A percentile compares a stretch with the other conserved stretches of the same genome.
Conservation (phyloP, 176 grass and related monocot species). For the Juncus effusus region DNA sequence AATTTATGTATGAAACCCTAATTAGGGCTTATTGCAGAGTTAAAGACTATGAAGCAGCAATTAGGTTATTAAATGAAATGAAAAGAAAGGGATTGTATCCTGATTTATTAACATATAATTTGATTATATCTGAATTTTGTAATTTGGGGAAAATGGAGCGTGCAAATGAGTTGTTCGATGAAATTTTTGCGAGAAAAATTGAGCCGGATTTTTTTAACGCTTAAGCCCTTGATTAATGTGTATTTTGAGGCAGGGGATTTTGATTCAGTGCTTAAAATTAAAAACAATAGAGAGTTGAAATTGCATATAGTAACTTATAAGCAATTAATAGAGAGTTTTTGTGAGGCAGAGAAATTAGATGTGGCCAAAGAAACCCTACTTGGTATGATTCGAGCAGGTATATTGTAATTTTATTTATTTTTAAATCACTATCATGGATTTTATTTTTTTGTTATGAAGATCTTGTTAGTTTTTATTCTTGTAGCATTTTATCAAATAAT, state of each 20-base stretch:
- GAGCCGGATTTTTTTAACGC: conserved; percentile 67
- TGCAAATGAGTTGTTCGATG: conserved; percentile 56
- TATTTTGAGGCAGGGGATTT: conserved; percentile 80
- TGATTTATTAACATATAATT: conserved; percentile 58
- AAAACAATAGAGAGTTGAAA: conserved; percentile 59
- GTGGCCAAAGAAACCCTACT: conserved; percentile 69
- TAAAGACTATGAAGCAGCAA: conserved; percentile 38
- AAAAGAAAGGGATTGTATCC: conserved; percentile 41
- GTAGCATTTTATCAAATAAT: neutral
- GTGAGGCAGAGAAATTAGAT: conserved; percentile 53
- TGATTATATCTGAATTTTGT: conserved; percentile 68
- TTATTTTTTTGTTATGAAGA: too few relatives aligned
- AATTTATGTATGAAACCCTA: conserved; percentile 67
- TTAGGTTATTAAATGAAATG: conserved; percentile 57
- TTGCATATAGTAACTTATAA: conserved; percentile 81
- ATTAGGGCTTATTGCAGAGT: conserved; percentile 69
- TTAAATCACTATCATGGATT: too few relatives aligned
- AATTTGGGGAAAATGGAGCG: conserved; percentile 66
- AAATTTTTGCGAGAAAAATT: conserved; percentile 70
- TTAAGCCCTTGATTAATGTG: conserved; percentile 80
- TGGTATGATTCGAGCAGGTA: conserved; percentile 88
- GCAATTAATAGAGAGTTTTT: conserved; percentile 80
- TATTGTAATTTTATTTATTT: too few relatives aligned
- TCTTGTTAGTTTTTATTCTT: neutral
- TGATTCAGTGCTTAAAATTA: conserved; percentile 55